phyloP scores from a whole-genome alignment of 306 rosid species.

The Corylus americana region DNA sequence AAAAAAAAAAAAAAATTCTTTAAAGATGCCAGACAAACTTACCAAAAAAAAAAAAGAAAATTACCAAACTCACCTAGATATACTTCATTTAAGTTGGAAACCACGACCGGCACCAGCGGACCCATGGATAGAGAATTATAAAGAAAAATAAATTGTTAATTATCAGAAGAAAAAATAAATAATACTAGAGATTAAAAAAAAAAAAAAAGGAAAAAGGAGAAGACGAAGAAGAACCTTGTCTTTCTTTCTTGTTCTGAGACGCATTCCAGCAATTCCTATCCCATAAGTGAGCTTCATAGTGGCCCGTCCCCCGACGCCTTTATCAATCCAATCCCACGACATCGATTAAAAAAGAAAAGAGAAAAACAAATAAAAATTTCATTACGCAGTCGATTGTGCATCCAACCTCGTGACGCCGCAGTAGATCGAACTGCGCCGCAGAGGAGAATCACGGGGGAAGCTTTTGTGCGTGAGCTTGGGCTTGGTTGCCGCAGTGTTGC shows the following conservation, averaged over 20 bases:
- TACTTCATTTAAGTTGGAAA: slow-evolving; percentile 52
- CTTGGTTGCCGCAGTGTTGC: slow-evolving; percentile 22
- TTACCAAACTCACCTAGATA: slow-evolving; percentile 63
- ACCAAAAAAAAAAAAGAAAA: not conserved
- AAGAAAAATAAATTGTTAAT: not conserved
- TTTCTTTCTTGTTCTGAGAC: slow-evolving; percentile 88
- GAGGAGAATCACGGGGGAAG: slow-evolving; percentile 70
- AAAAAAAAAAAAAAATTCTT: not conserved
- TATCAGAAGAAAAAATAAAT: not conserved
- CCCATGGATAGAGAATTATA: not conserved
- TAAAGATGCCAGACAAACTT: too few relatives aligned
- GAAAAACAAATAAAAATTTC: not conserved
- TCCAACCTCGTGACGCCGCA: slow-evolving; percentile 88
- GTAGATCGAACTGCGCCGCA: slow-evolving; percentile 76
- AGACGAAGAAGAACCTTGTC: slow-evolving; percentile 64
- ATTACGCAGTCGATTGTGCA: not conserved
- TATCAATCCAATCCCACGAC: not conserved
- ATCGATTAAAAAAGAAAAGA: not conserved
- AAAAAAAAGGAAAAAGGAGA: not conserved
- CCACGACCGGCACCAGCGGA: slow-evolving; percentile 26
- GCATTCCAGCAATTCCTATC: slow-evolving; percentile 93
- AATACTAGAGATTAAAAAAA: not conserved
- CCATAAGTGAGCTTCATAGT: slow-evolving; percentile 98
- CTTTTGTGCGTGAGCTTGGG: slow-evolving; percentile 63
- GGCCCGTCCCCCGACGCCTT: slow-evolving; percentile 96